These are phyloP conservation scores for Ophiostoma triangulosporum DNA, from an alignment of 2,329 filamentous ascomycete genomes.

Conservation along the genomic window DNA sequence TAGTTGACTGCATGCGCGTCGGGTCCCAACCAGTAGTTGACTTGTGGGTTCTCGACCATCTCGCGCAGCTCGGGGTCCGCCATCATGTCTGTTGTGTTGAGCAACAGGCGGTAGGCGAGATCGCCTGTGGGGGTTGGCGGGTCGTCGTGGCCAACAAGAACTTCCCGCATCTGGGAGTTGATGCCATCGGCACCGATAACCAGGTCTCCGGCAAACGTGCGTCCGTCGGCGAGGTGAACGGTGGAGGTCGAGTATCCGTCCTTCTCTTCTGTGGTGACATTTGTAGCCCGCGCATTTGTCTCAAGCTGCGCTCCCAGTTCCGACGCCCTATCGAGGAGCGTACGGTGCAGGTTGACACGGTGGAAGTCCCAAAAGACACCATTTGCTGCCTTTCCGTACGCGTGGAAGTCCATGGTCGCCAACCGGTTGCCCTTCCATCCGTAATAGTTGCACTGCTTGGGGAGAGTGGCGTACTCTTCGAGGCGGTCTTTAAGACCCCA, in stretches of 20 bases:
- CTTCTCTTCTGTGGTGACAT: conserved; percentile 16
- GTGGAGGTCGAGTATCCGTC: conserved; percentile 11
- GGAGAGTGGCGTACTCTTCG: conserved; percentile 6
- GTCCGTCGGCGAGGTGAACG: conserved; percentile 16
- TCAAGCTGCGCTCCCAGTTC: conserved; percentile 17
- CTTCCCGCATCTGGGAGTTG: conserved; percentile 16
- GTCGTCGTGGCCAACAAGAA: conserved; percentile 13
- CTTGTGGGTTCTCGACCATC: conserved; percentile 19
- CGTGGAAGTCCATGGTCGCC: conserved; percentile 9
- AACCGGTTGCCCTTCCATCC: conserved; percentile 13
- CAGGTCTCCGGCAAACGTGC: conserved; percentile 21
- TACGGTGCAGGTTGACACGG: conserved; percentile 20
- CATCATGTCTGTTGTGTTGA: conserved; percentile 19
- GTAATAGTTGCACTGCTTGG: conserved; percentile 9
- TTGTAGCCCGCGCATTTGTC: conserved; percentile 16
- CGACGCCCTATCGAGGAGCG: conserved; percentile 17
- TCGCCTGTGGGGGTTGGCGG: conserved; percentile 20
- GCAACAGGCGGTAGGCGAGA: conserved; percentile 23
- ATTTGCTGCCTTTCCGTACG: conserved; percentile 8
- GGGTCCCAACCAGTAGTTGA: conserved; percentile 23
- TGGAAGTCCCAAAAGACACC: conserved; percentile 25
- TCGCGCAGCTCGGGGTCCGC: conserved; percentile 18
- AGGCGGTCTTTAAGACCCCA: conserved; percentile 17
- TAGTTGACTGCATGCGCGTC: conserved; percentile 23
- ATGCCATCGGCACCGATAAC: conserved; percentile 29